phyloP scores from a whole-genome alignment of 2,329 filamentous ascomycete genomes.

The Colletotrichum cordylinicola region DNA sequence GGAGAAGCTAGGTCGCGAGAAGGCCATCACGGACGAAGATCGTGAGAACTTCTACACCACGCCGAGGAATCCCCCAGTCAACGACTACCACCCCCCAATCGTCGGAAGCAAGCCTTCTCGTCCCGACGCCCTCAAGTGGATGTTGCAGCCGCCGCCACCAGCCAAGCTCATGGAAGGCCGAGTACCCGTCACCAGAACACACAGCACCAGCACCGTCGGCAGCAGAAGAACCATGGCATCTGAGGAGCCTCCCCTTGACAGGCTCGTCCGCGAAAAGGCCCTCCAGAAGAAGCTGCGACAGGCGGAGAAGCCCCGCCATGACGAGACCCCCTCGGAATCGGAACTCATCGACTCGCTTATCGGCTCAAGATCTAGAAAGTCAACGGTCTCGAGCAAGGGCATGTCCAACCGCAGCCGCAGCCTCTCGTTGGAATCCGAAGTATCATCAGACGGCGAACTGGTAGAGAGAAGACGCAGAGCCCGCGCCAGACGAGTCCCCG shows the following conservation, averaged over 20 bases:
- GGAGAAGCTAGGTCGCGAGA: conserved; percentile 58
- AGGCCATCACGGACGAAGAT: conserved; percentile 53
- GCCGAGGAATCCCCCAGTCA: conserved; percentile 74
- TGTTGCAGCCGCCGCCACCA: conserved; percentile 90
- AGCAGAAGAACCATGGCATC: conserved; percentile 49
- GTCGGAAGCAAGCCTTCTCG: conserved; percentile 76
- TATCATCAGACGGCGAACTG: conserved; percentile 22
- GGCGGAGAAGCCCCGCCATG: conserved; percentile 29
- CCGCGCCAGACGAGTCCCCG: neutral
- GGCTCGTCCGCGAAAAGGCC: conserved; percentile 50
- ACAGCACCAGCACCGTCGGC: conserved; percentile 59
- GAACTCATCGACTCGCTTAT: conserved; percentile 51
- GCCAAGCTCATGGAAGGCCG: conserved; percentile 93
- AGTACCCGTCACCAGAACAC: conserved; percentile 69
- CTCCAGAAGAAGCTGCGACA: conserved; percentile 52
- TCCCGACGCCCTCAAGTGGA: conserved; percentile 81
- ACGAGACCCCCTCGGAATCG: conserved; percentile 44
- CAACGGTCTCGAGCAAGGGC: conserved; percentile 29
- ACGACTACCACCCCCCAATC: conserved; percentile 85
- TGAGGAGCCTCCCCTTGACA: conserved; percentile 48
- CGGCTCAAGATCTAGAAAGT: conserved; percentile 18
- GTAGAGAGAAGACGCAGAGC: conserved; percentile 18
- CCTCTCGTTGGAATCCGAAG: conserved; percentile 42
- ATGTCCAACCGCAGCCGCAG: conserved; percentile 36
- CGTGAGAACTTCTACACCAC: conserved; percentile 66